These are phyloP conservation scores for Globisporangium polare DNA, from an alignment of 352 stramenopile species.

Conservation along the genomic window DNA sequence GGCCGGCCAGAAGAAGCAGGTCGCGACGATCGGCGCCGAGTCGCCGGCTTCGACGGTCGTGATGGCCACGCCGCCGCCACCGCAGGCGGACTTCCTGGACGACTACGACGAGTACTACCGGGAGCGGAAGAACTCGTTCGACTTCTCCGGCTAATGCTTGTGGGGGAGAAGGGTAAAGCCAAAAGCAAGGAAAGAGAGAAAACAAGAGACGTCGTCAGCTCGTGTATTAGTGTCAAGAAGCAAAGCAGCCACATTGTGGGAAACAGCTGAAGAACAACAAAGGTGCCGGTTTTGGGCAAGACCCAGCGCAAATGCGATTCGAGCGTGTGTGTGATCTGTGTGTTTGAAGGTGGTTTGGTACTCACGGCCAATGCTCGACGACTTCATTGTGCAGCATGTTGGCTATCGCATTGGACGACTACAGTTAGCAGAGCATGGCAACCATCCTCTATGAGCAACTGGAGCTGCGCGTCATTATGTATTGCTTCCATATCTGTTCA, in stretches of 20 bases:
- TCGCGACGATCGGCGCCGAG: conserved; percentile 10
- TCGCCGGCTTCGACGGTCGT: conserved; percentile 23
- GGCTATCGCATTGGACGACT: too few relatives aligned
- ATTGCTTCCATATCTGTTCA: too few relatives aligned
- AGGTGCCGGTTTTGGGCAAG: background rate
- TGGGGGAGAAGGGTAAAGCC: background rate
- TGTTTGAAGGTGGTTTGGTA: too few relatives aligned
- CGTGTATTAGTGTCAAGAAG: background rate
- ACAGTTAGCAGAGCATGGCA: too few relatives aligned
- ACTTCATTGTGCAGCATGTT: too few relatives aligned
- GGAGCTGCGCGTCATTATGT: too few relatives aligned
- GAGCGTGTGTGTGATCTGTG: background rate
- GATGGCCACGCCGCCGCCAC: conserved; percentile 18
- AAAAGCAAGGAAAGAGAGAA: background rate
- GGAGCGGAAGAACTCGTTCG: conserved; percentile 56
- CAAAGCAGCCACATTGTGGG: background rate
- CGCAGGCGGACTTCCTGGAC: conserved; percentile 42
- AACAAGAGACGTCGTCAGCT: background rate
- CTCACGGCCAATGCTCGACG: too few relatives aligned
- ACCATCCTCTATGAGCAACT: too few relatives aligned
- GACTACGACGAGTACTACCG: conserved; percentile 46
- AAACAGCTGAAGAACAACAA: background rate
- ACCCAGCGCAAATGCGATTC: background rate
- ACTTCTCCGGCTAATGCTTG: conserved; percentile 45
- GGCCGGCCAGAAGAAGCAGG: conserved; percentile 26